A percentile compares a stretch with the other conserved stretches of the same genome.
These are phyloP conservation scores for Exophiala aquamarina DNA, from an alignment of 2,329 filamentous ascomycete species.

Conservation along the genomic window DNA sequence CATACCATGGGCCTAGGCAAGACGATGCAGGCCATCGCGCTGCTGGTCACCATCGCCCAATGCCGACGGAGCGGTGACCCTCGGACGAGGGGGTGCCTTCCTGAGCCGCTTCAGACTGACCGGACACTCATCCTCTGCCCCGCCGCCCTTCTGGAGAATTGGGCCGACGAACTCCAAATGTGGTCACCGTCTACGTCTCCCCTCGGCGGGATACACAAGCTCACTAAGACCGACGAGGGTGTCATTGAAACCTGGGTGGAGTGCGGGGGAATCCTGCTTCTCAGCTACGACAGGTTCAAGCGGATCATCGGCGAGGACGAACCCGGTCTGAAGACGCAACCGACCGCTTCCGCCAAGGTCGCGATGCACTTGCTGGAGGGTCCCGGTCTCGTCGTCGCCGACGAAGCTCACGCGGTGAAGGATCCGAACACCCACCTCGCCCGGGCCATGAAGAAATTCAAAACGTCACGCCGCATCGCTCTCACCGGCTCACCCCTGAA, in stretches of 20 bases:
- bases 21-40: slow-evolving; percentile 84
- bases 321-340: slow-evolving; percentile 22
- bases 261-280: slow-evolving; percentile 70
- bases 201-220: slow-evolving; percentile 46
- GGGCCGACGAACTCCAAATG: slow-evolving; percentile 71
- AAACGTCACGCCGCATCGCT: slow-evolving; percentile 71
- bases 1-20: slow-evolving; percentile 93
- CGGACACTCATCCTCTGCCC: slow-evolving; percentile 76
- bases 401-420: slow-evolving; percentile 82
- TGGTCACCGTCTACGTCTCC: slow-evolving; percentile 65
- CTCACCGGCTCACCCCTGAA: slow-evolving; percentile 83
- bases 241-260: slow-evolving; percentile 32
- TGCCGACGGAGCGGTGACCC: slow-evolving; percentile 61
- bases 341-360: slow-evolving; percentile 33
- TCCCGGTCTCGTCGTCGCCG: slow-evolving; percentile 74
- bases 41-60: slow-evolving; percentile 73
- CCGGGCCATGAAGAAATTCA: slow-evolving; percentile 58
- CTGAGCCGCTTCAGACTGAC: slow-evolving; percentile 59
- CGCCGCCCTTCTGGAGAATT: slow-evolving; percentile 73
- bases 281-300: slow-evolving; percentile 73
- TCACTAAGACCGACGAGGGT: slow-evolving; percentile 1
- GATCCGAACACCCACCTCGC: slow-evolving; percentile 58
- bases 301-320: slow-evolving; percentile 17
- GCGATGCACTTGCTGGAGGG: slow-evolving; percentile 55
- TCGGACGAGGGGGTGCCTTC: slow-evolving; percentile 65